Evolutionary conservation across 2,329 filamentous ascomycete genomes (phyloP), one percentile per base, ranked within the genome.

Genomic region (Colletotrichum brevisporum): DNA sequence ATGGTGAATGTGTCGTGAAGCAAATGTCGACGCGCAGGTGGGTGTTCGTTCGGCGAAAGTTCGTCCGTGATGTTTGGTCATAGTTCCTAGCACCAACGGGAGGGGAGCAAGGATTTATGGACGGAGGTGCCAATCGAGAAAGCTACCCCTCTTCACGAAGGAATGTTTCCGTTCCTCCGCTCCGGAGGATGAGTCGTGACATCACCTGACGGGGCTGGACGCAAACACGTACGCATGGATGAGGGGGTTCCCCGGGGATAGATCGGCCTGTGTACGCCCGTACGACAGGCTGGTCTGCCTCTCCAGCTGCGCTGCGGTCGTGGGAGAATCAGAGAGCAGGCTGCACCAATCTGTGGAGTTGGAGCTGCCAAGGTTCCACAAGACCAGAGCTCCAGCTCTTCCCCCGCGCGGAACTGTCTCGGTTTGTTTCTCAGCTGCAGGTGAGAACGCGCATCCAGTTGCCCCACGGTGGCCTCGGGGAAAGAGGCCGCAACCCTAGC

Each of bases 181-280:
- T 12, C 55, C 55, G 51, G 18, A 59, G 61, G 26, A 36, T 66
- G 47, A 60, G 54, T 60, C 56, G 66, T 66, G 62, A 69, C 66
- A 66, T 69, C 62, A 66, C 51, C 67, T 57, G 62, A 57, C 45
- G 39, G 21, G 15, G 39, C 45, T 39, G 13, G 27, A 5, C 24
- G 62, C 55, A 39, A 36, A 47, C 51, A 55, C 57, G 26, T 21
- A 51, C 27, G 31, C 27, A 56, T 56, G 62, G 9, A 10, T 36
- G 31, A 36, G 31, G 60, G 66, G 55, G 55, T 55, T 50, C 52
- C 26, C 55, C 66, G 66, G 66, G 55, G 62, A 60, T 66, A 66
- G 50, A 53, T 66, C 62, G 66, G 66, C 26, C 48, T 31, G 54
- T 57, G 51, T 21, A 47, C 45, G 51, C 48, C 51, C 52, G 56